Conservation (phyloP, 2,329 filamentous ascomycete species). For the Aspergillus udagawae region DNA sequence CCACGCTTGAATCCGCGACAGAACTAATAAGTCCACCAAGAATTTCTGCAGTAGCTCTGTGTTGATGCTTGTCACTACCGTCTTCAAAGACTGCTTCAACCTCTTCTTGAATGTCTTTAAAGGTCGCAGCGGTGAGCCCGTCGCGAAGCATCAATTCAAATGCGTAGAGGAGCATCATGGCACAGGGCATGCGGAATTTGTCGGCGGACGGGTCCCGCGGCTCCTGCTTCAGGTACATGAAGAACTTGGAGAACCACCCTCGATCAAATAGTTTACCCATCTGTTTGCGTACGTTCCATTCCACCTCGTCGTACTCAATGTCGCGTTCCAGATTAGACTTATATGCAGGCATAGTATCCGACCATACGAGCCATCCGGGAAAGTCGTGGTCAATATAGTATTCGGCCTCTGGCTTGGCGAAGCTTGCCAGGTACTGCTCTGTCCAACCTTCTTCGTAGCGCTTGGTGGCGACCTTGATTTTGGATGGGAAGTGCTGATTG, state of each 20-base stretch:
- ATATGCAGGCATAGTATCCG: slow-evolving; percentile 77
- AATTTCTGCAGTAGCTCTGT: slow-evolving; percentile 92
- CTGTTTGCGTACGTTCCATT: slow-evolving; percentile 67
- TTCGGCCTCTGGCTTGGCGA: slow-evolving; percentile 71
- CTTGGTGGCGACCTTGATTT: slow-evolving; percentile 67
- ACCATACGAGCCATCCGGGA: slow-evolving; percentile 96
- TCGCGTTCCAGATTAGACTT: slow-evolving; percentile 62
- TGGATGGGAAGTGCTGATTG: slow-evolving; percentile 72
- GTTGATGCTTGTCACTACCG: slow-evolving; percentile 95
- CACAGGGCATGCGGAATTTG: slow-evolving; percentile 83
- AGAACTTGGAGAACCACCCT: slow-evolving; percentile 82
- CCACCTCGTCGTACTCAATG: slow-evolving; percentile 76
- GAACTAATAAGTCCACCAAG: slow-evolving; percentile 78
- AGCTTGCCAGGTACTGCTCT: slow-evolving; percentile 68
- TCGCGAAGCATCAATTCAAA: slow-evolving; percentile 81
- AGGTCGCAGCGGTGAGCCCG: slow-evolving; percentile 69
- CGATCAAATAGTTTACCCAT: slow-evolving; percentile 77
- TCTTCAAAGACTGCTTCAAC: slow-evolving; percentile 77
- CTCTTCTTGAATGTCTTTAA: slow-evolving; percentile 83
- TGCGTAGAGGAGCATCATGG: slow-evolving; percentile 80
- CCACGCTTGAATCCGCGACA: slow-evolving; percentile 70
- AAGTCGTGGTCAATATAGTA: slow-evolving; percentile 91
- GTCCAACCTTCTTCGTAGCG: slow-evolving; percentile 78
- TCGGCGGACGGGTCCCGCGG: slow-evolving; percentile 77
- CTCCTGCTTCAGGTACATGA: slow-evolving; percentile 93